Evolutionary conservation across 768 basidiomycete genomes (phyloP), one percentile per base, ranked within the genome.

Genomic region (Rhodotorula toruloides): DNA sequence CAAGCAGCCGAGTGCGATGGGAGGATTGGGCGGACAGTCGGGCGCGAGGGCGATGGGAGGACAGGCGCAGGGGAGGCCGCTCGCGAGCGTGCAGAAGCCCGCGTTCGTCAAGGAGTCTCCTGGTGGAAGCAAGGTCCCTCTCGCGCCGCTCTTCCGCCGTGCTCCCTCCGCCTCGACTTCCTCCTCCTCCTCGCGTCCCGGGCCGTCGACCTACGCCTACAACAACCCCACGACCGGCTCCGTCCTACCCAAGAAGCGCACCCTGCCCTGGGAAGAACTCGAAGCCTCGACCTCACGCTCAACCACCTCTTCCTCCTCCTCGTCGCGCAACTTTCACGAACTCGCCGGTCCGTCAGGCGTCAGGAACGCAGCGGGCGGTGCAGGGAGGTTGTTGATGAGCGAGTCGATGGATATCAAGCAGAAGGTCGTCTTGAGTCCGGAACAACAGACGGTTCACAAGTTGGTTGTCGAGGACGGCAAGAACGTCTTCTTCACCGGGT

Each of bases 401-500:
- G 32, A 27, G 9, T 8, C 62, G 46, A 61, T 67, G 58, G 59
- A 76, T 64, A 78, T 79, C 74, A 75, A 74, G 67, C 77, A 79
- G 52, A 77, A 78, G 69, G 81, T 91, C 27, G 82, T 84, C 68
- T 81, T 98, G 64, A 94, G 91, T 77, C 78, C 83, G 65, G 93
- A 98, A 75, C 96, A 99, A 78, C 85, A 81, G 57, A 83, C 87
- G 65, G 89, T 99, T 54, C 79, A 96, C 66, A 82, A 83, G 63
- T 81, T 96, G 42, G 92, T 92, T 2, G 80, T 86, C 40, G 64
- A 75, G 4, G 80, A 84, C 19, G 85, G 84, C 5, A 77, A 85
- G 52, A 94, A 86, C 73, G 74, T 98, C 37, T 99, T 99, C 75
- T 99, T 97, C 77, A 99, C 94, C 3, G 96, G 96, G 34, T 91